Evolutionary conservation across 164 flowering plant species (phyloP), one percentile per base, ranked within the genome.

Genomic region (Liriodendron chinense): DNA sequence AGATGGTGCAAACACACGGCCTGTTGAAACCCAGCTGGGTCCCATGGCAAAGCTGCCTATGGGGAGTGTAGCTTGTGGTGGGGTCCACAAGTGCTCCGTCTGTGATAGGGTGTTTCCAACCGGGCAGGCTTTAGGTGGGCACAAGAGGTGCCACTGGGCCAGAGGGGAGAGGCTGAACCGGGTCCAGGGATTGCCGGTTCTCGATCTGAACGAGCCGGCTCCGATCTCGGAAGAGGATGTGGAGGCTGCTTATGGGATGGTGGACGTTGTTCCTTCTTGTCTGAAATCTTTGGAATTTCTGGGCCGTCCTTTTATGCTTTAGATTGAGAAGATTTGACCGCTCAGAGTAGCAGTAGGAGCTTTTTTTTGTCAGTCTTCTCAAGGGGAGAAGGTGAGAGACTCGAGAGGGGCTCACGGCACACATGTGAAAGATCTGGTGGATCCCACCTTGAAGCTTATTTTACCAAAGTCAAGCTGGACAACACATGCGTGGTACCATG

Each of bases 111-210:
- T 74, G 1, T 89, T 89, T 61, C 82, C 84, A 2, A 76, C 90
- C 0, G 89, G 89, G 0, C 92, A 87, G 75, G 92, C 92, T 4
- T 79, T 89, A 18, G 92, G 90, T n/a, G 92, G 92, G 18, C 92
- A 89, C 84, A 87, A 87, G 79, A 81, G 90, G 65, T 80, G 88
- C 72, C 91, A 88, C 85, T 84, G 82, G 74, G 34, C 43, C 47
- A 6, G 63, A 56, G 43, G 43, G 7, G 43, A 34, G 7, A 34
- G 43, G 43, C n/a, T 18, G 21, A 12, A 66, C 43, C n/a, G 25
- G 23, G 66, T 18, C 18, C 10, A n/a, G 9, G 72, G 43, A 0
- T 34, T 34, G 43, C 71, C n/a, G 34, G 62, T 28, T 53, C 22
- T 71, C 12, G 79, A 71, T 47, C 73, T 70, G 24, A 70, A 70